Evolutionary conservation across 495 filamentous ascomycete species (phyloP), one percentile per base, ranked within the genome.

Genomic region (Penicillium paxilli): DNA sequence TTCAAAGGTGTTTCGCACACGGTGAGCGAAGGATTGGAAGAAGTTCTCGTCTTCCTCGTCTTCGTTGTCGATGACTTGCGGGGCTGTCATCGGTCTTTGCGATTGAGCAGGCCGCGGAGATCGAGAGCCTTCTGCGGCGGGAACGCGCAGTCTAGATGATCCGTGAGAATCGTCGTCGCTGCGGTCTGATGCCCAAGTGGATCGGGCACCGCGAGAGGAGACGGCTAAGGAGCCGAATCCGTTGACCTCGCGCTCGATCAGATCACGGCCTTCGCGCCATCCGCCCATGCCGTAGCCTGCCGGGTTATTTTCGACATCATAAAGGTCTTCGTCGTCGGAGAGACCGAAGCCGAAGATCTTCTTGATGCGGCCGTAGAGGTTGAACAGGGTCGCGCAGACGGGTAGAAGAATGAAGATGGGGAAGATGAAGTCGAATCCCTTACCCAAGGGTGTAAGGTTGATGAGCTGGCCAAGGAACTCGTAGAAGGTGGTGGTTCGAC

Each of bases 241-340:
- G 45, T 87, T 83, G 16, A 95, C 66, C 65, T 98, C 94, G 12
- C 92, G 84, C 54, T 96, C 91, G 53, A 98, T 96, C 11, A 98
- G 79, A 24, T 91, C 90, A n/a, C 89, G 81, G 12, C 94, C 94
- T 74, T 98, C 94, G 28, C 92, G 79, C 94, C 94, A 98, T 14
- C 87, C 84, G 20, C 88, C 89, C n/a, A 84, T 83, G 25, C 91
- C 91, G 51, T 85, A 88, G 9, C 80, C 84, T 23, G 79, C 73
- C 5, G 75, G 74, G 44, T 80, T 80, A 32, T 85, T 86, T 28
- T 83, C 86, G 30, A 85, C 78, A 47, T 88, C 85, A 26, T 88
- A 85, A 21, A 62, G 22, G n/a, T 89, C 86, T 22, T 90, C 87
- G 35, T 89, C 85, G 33, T 93, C 83, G 10, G 87, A 74, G 17